phyloP scores from a whole-genome alignment of 768 basidiomycete species.

The Paxillus ammoniavirescens region DNA sequence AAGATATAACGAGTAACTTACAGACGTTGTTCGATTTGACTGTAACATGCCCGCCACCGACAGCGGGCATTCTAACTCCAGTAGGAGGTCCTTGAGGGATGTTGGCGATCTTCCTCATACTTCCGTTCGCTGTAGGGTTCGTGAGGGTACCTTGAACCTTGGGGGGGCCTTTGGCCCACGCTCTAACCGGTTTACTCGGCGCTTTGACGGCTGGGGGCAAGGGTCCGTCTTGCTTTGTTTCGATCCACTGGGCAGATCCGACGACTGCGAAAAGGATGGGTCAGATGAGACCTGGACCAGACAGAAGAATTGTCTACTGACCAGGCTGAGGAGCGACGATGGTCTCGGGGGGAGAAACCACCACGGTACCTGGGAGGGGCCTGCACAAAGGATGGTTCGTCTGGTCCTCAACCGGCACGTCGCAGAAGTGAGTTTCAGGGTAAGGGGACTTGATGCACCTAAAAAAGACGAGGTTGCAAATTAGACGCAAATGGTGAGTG shows the following conservation, averaged over 20 bases:
- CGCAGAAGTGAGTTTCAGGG: slow-evolving; percentile 38
- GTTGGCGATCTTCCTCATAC: slow-evolving; percentile 11
- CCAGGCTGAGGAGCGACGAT: slow-evolving; percentile 31
- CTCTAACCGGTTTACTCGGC: slow-evolving; percentile 6
- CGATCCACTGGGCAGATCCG: slow-evolving; percentile 26
- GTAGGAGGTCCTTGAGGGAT: slow-evolving; percentile 5
- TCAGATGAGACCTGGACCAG: slow-evolving; percentile 6
- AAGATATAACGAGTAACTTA: slow-evolving; percentile 10
- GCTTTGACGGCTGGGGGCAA: not conserved
- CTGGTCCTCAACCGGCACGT: slow-evolving; percentile 36
- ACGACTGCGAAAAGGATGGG: slow-evolving; percentile 20
- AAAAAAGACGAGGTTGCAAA: not conserved
- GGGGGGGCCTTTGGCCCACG: slow-evolving; percentile 19
- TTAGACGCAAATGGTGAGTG: not conserved
- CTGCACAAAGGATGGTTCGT: slow-evolving; percentile 42
- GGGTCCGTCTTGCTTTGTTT: slow-evolving; percentile 11
- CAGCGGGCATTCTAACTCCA: slow-evolving; percentile 19
- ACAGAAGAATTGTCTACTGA: slow-evolving; percentile 11
- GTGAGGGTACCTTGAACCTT: slow-evolving; percentile 5
- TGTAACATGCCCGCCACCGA: slow-evolving; percentile 25
- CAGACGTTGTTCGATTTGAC: slow-evolving; percentile 30
- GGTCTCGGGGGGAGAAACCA: slow-evolving; percentile 21
- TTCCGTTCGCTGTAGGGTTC: slow-evolving; percentile 21
- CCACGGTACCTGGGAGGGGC: slow-evolving; percentile 37
- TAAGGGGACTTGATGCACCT: slow-evolving; percentile 40